Evolutionary conservation across 768 basidiomycete genomes (phyloP).

Genomic region (Pisolithus albus): DNA sequence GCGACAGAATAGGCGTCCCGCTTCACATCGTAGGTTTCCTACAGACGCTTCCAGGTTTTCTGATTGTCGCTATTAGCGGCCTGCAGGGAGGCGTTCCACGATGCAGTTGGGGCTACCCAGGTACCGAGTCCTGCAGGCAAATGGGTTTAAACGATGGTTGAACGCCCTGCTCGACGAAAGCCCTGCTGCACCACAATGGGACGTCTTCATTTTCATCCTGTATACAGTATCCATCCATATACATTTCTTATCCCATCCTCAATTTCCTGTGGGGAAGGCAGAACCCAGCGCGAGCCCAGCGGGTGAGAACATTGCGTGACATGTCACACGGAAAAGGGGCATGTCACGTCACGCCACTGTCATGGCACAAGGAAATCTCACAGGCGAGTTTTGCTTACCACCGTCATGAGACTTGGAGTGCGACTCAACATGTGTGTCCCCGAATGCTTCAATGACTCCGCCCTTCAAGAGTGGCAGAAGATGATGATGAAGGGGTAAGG

Average conservation of each 20-base stretch:
- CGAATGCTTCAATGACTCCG: slow-evolving; percentile 2
- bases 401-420: slow-evolving; percentile 6
- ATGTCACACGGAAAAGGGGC: slow-evolving; percentile 7
- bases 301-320: neutral
- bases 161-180: no score
- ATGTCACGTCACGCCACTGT: slow-evolving; percentile 5
- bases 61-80: no score
- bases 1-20: no score
- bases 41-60: no score
- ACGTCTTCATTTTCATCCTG: neutral
- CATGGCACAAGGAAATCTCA: neutral
- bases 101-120: no score
- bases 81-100: no score
- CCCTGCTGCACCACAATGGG: no score
- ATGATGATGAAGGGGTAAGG: neutral
- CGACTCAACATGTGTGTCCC: slow-evolving; percentile 8
- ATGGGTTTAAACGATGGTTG: no score
- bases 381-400: slow-evolving; percentile 8
- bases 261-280: neutral
- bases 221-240: neutral
- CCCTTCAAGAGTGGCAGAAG: slow-evolving; percentile 5
- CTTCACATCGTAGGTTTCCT: no score
- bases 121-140: no score
- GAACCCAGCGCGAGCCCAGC: no score
- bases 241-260: neutral